Percentiles rank a stretch among this genome's conserved stretches.
These are phyloP conservation scores for Mesotaenium endlicherianum DNA, from an alignment of 139 green algal genomes.

Conservation along the genomic window DNA sequence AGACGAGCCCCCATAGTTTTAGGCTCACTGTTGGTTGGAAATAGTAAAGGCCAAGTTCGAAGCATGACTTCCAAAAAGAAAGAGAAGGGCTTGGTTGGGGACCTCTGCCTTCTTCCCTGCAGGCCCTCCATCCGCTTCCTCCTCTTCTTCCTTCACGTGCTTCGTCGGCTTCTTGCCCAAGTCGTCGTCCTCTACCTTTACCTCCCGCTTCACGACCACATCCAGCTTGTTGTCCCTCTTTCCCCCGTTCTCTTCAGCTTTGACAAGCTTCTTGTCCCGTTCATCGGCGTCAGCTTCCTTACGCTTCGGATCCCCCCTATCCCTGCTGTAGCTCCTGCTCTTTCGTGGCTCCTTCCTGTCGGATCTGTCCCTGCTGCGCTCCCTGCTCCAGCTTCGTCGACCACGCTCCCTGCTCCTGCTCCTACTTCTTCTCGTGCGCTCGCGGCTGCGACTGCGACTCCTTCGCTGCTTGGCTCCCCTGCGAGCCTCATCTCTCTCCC, in stretches of 20 bases:
- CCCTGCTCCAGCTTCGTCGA: neutral
- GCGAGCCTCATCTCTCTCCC: neutral
- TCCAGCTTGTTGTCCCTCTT: conserved; percentile 1
- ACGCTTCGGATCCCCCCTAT: neutral
- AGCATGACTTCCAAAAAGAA: neutral
- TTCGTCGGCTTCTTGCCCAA: neutral
- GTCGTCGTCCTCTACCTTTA: neutral
- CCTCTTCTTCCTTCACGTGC: conserved; percentile 5
- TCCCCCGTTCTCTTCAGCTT: neutral
- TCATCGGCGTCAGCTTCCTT: conserved; percentile 10
- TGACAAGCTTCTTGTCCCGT: neutral
- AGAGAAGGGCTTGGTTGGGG: neutral
- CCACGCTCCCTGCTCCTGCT: conserved; percentile 3
- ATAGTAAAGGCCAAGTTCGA: too few relatives aligned
- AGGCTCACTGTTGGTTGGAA: too few relatives aligned
- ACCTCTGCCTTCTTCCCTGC: conserved; percentile 9
- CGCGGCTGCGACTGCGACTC: conserved; percentile 1
- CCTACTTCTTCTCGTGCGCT: neutral
- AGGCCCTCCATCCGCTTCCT: conserved; percentile 2
- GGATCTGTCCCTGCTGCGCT: neutral
- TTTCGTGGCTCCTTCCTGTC: neutral
- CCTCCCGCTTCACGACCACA: conserved; percentile 9
- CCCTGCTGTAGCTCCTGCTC: neutral
- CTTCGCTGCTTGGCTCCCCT: neutral
- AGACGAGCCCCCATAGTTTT: neutral